These are phyloP conservation scores for Petunia axillaris DNA, from an alignment of 257 asterid genomes.

Conservation along the genomic window DNA sequence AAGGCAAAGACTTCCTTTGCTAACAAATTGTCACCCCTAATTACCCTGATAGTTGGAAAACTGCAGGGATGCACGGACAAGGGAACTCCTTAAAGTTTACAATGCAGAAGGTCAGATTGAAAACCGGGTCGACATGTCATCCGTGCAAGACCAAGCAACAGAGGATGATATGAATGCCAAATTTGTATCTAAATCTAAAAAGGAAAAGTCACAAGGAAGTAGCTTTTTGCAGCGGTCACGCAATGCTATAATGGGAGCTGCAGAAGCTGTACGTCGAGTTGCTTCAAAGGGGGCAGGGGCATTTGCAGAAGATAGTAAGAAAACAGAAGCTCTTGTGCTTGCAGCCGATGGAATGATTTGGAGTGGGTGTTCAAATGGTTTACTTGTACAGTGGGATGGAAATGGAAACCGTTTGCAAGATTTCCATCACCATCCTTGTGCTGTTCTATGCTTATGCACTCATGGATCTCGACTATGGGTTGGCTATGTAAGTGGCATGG, in stretches of 20 bases:
- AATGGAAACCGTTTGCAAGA: slow-evolving; percentile 85
- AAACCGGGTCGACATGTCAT: slow-evolving; percentile 66
- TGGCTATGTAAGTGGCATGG: slow-evolving; percentile 80
- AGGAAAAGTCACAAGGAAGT: slow-evolving; percentile 75
- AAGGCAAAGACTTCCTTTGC: too few species aligned
- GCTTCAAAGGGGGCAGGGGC: slow-evolving; percentile 82
- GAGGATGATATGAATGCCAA: slow-evolving; percentile 87
- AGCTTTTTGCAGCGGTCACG: slow-evolving; percentile 86
- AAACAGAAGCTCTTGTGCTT: slow-evolving; percentile 73
- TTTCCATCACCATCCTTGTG: slow-evolving; percentile 75
- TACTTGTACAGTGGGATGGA: slow-evolving; percentile 90
- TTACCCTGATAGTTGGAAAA: slow-evolving; percentile 27
- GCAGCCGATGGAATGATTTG: slow-evolving; percentile 84
- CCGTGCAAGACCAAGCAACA: slow-evolving; percentile 64
- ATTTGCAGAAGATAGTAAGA: slow-evolving; percentile 68
- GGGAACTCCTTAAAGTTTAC: slow-evolving; percentile 81
- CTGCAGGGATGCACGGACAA: slow-evolving; percentile 88
- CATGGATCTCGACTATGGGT: slow-evolving; percentile 82
- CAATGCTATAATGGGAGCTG: slow-evolving; percentile 90
- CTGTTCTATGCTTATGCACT: slow-evolving; percentile 66
- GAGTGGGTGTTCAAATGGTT: slow-evolving; percentile 85
- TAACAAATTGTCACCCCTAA: slow-evolving; percentile 25
- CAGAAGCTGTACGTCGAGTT: slow-evolving; percentile 94
- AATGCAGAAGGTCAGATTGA: slow-evolving; percentile 84
- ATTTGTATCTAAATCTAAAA: slow-evolving; percentile 68